Evolutionary conservation across 2,329 filamentous ascomycete species (phyloP).

Genomic region (Ophiognomonia clavigignenti-juglandacearum): DNA sequence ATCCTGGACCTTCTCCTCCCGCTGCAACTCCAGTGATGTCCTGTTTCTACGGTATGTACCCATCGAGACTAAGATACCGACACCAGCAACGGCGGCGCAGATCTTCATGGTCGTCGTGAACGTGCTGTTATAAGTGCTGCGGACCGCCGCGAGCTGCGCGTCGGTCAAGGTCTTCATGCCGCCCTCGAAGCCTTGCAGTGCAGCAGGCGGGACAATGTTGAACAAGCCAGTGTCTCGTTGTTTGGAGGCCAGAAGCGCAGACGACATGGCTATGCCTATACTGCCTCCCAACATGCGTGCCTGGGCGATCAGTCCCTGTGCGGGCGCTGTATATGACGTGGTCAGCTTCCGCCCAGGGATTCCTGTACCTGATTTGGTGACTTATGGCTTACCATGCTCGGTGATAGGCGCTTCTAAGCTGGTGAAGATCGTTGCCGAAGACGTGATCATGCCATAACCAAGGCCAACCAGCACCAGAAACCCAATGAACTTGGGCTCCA

Average conservation of each 20-base stretch:
- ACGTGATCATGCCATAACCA: conserved; percentile 45
- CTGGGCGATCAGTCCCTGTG: conserved; percentile 49
- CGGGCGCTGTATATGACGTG: conserved; percentile 32
- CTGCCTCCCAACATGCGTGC: conserved; percentile 48
- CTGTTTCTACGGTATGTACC: conserved; percentile 33
- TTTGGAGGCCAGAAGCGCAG: conserved; percentile 36
- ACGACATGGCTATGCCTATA: conserved; percentile 48
- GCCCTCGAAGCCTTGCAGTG: conserved; percentile 17
- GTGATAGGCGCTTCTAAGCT: conserved; percentile 34
- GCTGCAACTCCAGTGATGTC: conserved; percentile 23
- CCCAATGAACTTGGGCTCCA: conserved; percentile 43
- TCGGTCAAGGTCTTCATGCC: conserved; percentile 20
- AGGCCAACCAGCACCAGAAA: conserved; percentile 48
- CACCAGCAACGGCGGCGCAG: conserved; percentile 35
- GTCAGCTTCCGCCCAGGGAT: conserved; percentile 14
- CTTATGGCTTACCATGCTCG: conserved; percentile 38
- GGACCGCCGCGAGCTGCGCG: conserved; percentile 27
- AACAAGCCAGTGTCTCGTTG: conserved; percentile 25
- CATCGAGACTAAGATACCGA: conserved; percentile 34
- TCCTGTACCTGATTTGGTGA: too few species aligned
- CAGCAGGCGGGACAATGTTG: conserved; percentile 11
- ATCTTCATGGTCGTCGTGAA: conserved; percentile 43
- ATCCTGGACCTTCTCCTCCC: conserved; percentile 20
- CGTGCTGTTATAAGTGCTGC: conserved; percentile 36
- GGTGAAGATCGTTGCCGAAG: conserved; percentile 42